Evolutionary conservation across 2,329 filamentous ascomycete genomes (phyloP).

Genomic region (Tothia fuscella): DNA sequence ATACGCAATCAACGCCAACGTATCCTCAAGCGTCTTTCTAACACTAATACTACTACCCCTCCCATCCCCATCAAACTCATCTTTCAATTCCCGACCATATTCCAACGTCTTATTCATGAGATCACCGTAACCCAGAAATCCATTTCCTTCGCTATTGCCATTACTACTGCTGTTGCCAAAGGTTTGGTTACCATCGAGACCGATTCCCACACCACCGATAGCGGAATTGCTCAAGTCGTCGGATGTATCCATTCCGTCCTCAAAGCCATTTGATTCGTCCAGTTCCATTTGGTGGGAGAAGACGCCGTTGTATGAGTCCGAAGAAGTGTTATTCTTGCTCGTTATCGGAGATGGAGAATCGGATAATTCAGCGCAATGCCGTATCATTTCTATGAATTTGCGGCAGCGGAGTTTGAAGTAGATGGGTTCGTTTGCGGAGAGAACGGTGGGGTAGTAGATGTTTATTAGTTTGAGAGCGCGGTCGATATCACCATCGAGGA

Average conservation of each 20-base stretch:
- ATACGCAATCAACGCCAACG: slow-evolving; percentile 83
- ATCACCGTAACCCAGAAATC: slow-evolving; percentile 27
- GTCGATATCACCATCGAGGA: slow-evolving; percentile 88
- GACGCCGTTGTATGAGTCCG: slow-evolving; percentile 20
- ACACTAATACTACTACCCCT: slow-evolving; percentile 61
- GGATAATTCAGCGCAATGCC: slow-evolving; percentile 53
- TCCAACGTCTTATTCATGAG: slow-evolving; percentile 58
- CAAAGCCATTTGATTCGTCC: slow-evolving; percentile 30
- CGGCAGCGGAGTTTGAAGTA: slow-evolving; percentile 80
- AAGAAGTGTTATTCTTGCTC: neutral
- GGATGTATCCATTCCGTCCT: slow-evolving; percentile 2
- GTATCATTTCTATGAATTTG: slow-evolving; percentile 93
- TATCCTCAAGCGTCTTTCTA: slow-evolving; percentile 63
- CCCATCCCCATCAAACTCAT: slow-evolving; percentile 63
- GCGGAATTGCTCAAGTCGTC: slow-evolving; percentile 19
- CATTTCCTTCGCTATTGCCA: slow-evolving; percentile 17
- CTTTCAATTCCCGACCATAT: slow-evolving; percentile 68
- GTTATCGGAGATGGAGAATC: slow-evolving; percentile 23
- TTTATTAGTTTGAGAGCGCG: slow-evolving; percentile 72
- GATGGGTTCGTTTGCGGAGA: slow-evolving; percentile 69
- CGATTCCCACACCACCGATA: slow-evolving; percentile 17
- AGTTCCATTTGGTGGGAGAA: slow-evolving; percentile 46
- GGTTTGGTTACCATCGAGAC: slow-evolving; percentile 14
- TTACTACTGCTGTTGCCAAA: slow-evolving; percentile 19
- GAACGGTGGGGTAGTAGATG: slow-evolving; percentile 65